phyloP scores from a whole-genome alignment of 2,329 filamentous ascomycete genomes.

The Fusarium sp. region DNA sequence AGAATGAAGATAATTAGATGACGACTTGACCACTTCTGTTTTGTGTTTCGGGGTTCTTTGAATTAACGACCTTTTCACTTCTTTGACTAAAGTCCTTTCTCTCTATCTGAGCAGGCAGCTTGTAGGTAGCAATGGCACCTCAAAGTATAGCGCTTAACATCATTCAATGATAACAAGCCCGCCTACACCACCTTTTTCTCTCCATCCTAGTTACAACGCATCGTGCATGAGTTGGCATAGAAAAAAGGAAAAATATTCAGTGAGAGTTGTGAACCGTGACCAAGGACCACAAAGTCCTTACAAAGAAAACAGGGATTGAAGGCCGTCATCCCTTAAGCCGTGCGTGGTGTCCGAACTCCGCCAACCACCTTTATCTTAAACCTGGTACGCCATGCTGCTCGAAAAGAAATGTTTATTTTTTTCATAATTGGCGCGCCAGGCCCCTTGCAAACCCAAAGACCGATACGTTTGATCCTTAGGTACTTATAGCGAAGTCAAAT shows the following conservation, averaged over 20 bases:
- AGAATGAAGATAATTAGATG: constrained; percentile 19
- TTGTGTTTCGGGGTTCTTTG: constrained; percentile 6
- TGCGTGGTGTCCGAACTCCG: constrained; percentile 41
- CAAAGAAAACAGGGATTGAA: constrained; percentile 39
- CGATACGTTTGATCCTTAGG: constrained; percentile 21
- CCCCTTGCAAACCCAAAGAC: constrained; percentile 25
- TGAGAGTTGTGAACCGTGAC: constrained; percentile 27
- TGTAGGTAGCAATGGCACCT: constrained; percentile 9
- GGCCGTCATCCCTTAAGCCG: constrained; percentile 30
- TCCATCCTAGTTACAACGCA: constrained; percentile 33
- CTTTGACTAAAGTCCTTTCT: constrained; percentile 11
- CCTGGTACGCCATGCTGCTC: constrained; percentile 49
- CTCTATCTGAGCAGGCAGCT: constrained; percentile 19
- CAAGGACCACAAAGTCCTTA: constrained; percentile 25
- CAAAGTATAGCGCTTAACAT: constrained; percentile 28
- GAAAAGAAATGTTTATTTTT: constrained; percentile 41
- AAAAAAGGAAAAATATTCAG: constrained; percentile 29
- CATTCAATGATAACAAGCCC: constrained; percentile 20
- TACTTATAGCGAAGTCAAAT: constrained; percentile 36
- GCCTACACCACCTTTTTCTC: constrained; percentile 11
- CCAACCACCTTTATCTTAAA: constrained; percentile 35
- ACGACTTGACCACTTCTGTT: constrained; percentile 2
- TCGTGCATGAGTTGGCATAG: constrained; percentile 30
- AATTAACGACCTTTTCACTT: constrained; percentile 16
- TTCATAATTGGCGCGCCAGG: constrained; percentile 45